A percentile compares a stretch with the other conserved stretches of the same genome.
These are phyloP conservation scores for Fraxinus latifolia DNA, from an alignment of 305 asterid genomes.

Conservation along the genomic window DNA sequence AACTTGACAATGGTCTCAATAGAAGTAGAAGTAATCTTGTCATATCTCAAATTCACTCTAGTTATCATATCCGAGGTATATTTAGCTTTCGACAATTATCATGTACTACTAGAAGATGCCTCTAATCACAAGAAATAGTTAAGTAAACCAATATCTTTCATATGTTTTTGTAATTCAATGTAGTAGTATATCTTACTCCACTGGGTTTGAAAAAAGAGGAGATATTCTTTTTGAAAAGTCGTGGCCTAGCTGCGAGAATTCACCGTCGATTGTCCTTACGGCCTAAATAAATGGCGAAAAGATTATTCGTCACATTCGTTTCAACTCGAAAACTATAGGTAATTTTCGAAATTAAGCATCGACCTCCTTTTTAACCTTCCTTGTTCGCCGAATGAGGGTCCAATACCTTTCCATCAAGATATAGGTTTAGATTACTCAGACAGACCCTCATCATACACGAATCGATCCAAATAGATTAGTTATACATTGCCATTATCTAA, in stretches of 20 bases:
- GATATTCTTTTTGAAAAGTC: background rate
- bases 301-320: background rate
- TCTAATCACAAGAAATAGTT: background rate
- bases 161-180: background rate
- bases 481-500: background rate
- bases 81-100: background rate
- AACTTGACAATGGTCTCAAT: background rate
- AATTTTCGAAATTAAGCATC: no score
- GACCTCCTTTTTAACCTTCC: no score
- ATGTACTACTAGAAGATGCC: background rate
- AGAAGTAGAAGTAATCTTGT: background rate
- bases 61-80: background rate
- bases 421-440: no score
- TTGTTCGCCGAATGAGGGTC: background rate
- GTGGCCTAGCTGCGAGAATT: background rate
- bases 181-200: background rate
- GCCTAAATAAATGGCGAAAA: background rate
- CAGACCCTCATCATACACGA: background rate
- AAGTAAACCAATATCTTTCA: background rate
- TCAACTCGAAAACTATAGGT: background rate
- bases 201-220: background rate
- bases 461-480: background rate
- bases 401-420: background rate
- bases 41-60: background rate
- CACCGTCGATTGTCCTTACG: background rate